A percentile compares a stretch with the other conserved stretches of the same genome.
These are phyloP conservation scores for Suillus decipiens DNA, from an alignment of 768 basidiomycete genomes.

Conservation along the genomic window DNA sequence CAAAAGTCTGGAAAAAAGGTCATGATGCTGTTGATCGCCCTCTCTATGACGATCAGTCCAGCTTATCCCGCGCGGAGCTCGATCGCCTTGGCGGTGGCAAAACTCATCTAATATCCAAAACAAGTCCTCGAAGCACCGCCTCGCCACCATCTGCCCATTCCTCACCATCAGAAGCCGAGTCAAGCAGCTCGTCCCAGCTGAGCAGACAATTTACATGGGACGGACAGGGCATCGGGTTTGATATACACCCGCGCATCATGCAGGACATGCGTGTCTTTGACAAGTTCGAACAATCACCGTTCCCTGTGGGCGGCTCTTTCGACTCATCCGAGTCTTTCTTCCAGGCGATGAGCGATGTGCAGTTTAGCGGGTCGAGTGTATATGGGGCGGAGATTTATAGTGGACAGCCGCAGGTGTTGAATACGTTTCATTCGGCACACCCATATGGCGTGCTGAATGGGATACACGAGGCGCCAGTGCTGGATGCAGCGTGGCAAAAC, in stretches of 20 bases:
- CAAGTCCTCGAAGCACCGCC: neutral
- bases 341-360: slow-evolving; percentile 34
- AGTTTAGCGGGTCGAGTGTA: slow-evolving; percentile 24
- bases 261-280: slow-evolving; percentile 53
- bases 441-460: slow-evolving; percentile 12
- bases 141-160: slow-evolving; percentile 15
- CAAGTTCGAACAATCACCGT: slow-evolving; percentile 30
- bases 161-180: slow-evolving; percentile 18
- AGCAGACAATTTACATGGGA: slow-evolving; percentile 2
- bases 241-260: slow-evolving; percentile 42
- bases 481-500: slow-evolving; percentile 67
- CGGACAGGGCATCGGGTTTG: slow-evolving; percentile 10
- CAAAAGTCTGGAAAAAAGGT: slow-evolving; percentile 44
- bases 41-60: slow-evolving; percentile 23
- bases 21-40: slow-evolving; percentile 40
- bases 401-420: slow-evolving; percentile 16
- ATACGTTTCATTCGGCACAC: slow-evolving; percentile 20
- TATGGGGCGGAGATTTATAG: slow-evolving; percentile 17
- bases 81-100: slow-evolving; percentile 55
- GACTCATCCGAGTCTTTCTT: slow-evolving; percentile 32
- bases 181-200: slow-evolving; percentile 17
- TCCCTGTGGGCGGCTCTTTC: slow-evolving; percentile 23
- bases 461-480: slow-evolving; percentile 32
- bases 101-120: slow-evolving; percentile 43
- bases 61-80: slow-evolving; percentile 46